Base-by-base conservation (phyloP, 805 yeast species). In the Candida glaebosa region DNA sequence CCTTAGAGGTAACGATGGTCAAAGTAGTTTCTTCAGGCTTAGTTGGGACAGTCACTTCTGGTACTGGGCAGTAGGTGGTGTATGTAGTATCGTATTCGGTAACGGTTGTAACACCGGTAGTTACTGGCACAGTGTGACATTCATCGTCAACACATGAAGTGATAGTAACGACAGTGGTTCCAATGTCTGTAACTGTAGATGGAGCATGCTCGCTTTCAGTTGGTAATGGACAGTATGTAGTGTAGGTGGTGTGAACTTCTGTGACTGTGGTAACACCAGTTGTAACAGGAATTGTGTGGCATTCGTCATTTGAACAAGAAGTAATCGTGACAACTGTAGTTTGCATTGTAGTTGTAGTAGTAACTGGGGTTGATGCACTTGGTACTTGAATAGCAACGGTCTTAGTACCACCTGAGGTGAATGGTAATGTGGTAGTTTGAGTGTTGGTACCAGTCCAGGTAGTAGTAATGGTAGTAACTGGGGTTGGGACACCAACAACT, bases 161-260 rank as follows among this genome's bases (percentile, higher is more conserved):
- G 39, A 62, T 50, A n/a, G 69, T 63, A 9, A 65, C 37, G 12
- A 58, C 59, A 15, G 66, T 58, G 31, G 64, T 56, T 3, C 51
- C 42, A 26, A 46, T 41, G 17, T 44, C 51, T 18, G 59, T 50
- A 26, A 42, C 48, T 18, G 45, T 38, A 7, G 36, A 18, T 18
- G 20, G 41, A 36, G 42, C 30, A 24, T 16, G 17, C 5, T 30
- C 18, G 15, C 38, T 38, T 30, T 18, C 15, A 20, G 43, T 39
- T 17, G 47, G 43, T 22, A 47, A 43, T 41, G 68, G 67, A 48
- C 69, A 63, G 58, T 58, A 63, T 19, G 75, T 68, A 43, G 76
- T 66, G 57, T 60, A 57, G 26, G 63, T 58, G 18, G 72, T 67
- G 37, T 48, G 57, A 16, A 53, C 53, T 24, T 67, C 75, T 40